Base-by-base conservation (phyloP, 208 protist genomes). In the Trypanosoma boissoni region DNA sequence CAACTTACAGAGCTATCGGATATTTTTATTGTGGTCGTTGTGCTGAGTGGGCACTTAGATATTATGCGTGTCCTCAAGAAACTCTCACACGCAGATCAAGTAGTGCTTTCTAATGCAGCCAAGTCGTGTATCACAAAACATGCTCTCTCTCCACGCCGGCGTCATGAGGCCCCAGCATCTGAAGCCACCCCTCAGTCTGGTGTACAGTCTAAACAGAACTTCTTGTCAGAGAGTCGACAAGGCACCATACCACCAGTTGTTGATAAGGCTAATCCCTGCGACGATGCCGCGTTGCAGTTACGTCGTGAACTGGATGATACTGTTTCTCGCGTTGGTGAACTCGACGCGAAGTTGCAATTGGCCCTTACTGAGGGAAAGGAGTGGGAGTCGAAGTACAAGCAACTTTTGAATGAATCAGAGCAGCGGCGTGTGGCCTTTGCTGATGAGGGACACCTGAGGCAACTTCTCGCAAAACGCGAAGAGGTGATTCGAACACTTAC, bases 41-140 rank as follows among this genome's bases (percentile, higher is more conserved):
- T 86, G 45, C 65, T 92, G 18, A 77, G 76, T 46, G 85, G 85
- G 9, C 59, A 71, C 20, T 28, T 49, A 24, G 31, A 24, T 4
- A 55, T 84, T 12, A 18, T 88, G 32, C 41, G 58, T 16, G 44
- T 66, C 32, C 43, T 92, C 21, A 80, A 75, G 52, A 49, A 46
- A 8, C 72, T 92, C 2, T 56, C 73, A 3, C 65, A 76, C 28
- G 55, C 71, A 31, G 73, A 82, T 14, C 80, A 92, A 64, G 46
- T 82, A 39, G 48, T 64, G 56, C 64, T 92, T 12, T 87, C 78
- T 4, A 73, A 83, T n/a, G 55, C 67, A 49, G 79, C 78, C 18
- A 78, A 80, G 36, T 34, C 65, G 18, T 64, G 70, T 26, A 79
- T 91, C 39, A 52, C 64, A 12, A 27, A 34, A 43, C 68, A 86